phyloP scores from a whole-genome alignment of 768 basidiomycete species.

The Trametes villosa region DNA sequence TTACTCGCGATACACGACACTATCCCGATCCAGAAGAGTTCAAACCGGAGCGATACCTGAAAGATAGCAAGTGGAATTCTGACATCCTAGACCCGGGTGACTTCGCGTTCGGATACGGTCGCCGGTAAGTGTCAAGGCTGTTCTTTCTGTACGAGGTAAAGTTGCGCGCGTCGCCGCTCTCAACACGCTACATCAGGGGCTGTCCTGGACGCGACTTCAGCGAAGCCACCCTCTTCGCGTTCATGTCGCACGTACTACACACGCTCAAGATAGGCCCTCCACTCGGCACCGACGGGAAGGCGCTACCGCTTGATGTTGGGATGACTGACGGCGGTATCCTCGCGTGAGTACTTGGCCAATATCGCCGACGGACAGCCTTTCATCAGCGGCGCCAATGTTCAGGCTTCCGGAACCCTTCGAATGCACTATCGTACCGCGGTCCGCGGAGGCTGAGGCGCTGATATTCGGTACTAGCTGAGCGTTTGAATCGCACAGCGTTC shows the following conservation, averaged over 20 bases:
- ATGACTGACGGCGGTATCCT: background rate
- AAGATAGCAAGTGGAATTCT: slow-evolving; percentile 6
- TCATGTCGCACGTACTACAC: slow-evolving; percentile 4
- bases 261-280: slow-evolving; percentile 1
- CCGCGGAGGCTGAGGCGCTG: background rate
- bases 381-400: no score
- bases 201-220: slow-evolving; percentile 11
- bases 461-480: background rate
- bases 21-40: slow-evolving; percentile 20
- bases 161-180: background rate
- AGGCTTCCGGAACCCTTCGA: background rate
- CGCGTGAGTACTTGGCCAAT: no score
- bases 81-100: slow-evolving; percentile 5
- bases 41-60: slow-evolving; percentile 17
- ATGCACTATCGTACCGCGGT: background rate
- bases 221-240: background rate
- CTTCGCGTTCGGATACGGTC: slow-evolving; percentile 23
- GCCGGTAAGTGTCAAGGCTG: slow-evolving; percentile 3
- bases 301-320: background rate
- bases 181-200: background rate
- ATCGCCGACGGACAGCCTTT: no score
- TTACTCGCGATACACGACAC: background rate
- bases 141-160: background rate
- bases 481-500: no score
- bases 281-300: background rate